phyloP scores from a whole-genome alignment of 2,329 filamentous ascomycete genomes.

The Amauroascus verrucosus region DNA sequence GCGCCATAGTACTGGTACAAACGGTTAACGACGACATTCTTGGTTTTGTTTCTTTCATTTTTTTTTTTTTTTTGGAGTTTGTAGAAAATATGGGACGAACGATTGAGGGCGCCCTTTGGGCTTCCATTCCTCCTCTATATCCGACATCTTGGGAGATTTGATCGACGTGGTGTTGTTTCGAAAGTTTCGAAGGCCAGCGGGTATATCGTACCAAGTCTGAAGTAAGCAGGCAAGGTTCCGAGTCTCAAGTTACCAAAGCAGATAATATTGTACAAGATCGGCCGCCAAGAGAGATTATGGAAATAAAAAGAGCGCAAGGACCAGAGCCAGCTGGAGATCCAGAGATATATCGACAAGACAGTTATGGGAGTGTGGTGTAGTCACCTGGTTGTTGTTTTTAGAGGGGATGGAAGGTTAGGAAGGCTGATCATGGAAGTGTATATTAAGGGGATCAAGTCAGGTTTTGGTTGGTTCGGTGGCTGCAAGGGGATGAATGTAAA shows the following conservation, averaged over 20 bases:
- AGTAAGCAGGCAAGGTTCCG: background rate
- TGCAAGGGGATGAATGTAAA: no score
- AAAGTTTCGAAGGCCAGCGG: background rate
- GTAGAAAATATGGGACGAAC: constrained; percentile 32
- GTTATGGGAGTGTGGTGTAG: background rate
- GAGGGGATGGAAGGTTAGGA: constrained; percentile 5
- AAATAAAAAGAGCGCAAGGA: constrained; percentile 9
- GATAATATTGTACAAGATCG: background rate
- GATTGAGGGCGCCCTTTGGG: constrained; percentile 72
- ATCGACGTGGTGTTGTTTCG: constrained; percentile 6
- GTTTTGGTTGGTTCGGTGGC: no score
- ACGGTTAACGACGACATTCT: constrained; percentile 5
- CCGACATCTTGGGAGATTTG: constrained; percentile 36
- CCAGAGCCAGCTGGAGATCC: constrained; percentile 26
- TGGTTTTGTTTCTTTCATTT: background rate
- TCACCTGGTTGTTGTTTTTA: constrained; percentile 3
- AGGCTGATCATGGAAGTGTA: constrained; percentile 8
- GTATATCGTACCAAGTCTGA: background rate
- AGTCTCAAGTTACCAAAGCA: background rate
- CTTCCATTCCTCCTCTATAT: constrained; percentile 69
- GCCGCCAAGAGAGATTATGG: background rate
- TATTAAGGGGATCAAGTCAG: constrained; percentile 1
- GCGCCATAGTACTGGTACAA: constrained; percentile 63
- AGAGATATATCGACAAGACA: background rate
- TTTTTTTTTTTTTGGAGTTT: background rate